Conservation (phyloP, 2,329 filamentous ascomycete genomes). For the Trichophyton simii region DNA sequence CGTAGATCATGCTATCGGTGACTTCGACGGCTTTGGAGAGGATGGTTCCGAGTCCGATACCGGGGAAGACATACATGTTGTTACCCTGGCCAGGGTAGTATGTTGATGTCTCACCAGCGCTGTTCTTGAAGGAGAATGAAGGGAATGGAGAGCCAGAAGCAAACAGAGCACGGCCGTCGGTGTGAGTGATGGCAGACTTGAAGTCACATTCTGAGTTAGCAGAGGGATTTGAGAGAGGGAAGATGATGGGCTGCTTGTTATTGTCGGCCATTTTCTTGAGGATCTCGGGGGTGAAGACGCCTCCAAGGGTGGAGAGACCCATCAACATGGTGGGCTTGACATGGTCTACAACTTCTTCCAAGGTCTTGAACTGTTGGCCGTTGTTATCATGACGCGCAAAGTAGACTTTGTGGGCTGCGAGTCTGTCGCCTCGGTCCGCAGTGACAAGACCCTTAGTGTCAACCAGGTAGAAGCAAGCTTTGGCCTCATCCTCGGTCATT, state of each 20-base stretch:
- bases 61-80: slow-evolving; percentile 90
- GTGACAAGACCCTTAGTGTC: slow-evolving; percentile 96
- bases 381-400: slow-evolving; percentile 54
- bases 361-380: slow-evolving; percentile 56
- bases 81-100: slow-evolving; percentile 70
- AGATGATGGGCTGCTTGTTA: slow-evolving; percentile 76
- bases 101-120: slow-evolving; percentile 46
- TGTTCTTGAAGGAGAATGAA: slow-evolving; percentile 52
- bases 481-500: slow-evolving; percentile 73
- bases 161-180: slow-evolving; percentile 82
- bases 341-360: slow-evolving; percentile 86
- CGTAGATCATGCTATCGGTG: slow-evolving; percentile 95
- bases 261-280: slow-evolving; percentile 50
- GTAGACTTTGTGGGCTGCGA: slow-evolving; percentile 75
- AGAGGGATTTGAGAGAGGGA: slow-evolving; percentile 91
- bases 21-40: slow-evolving; percentile 74
- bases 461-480: slow-evolving; percentile 90
- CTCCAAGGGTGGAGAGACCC: slow-evolving; percentile 86
- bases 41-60: slow-evolving; percentile 85
- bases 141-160: slow-evolving; percentile 90
- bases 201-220: slow-evolving; percentile 97
- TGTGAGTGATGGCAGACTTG: slow-evolving; percentile 82
- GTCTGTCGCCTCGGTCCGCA: slow-evolving; percentile 78
- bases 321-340: slow-evolving; percentile 91
- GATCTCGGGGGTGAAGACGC: slow-evolving; percentile 82